Evolutionary conservation across 2,329 filamentous ascomycete species (phyloP), one percentile per base, ranked within the genome.

Genomic region (Trematosphaeria pertusa): DNA sequence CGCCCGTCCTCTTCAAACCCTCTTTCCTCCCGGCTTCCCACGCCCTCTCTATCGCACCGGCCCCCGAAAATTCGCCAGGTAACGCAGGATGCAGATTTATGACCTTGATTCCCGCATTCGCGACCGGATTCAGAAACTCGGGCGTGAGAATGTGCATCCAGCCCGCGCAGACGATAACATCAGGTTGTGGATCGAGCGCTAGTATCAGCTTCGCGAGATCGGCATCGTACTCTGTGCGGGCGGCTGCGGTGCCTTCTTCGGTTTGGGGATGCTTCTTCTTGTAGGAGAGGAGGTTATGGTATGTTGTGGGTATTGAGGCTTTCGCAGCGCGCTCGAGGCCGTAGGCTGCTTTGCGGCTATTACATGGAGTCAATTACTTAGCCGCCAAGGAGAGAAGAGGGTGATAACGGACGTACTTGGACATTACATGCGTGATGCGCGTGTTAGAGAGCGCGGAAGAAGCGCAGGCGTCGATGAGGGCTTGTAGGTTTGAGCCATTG

Each of bases 101-200:
- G 34, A 93, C 85, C 18, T 79, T 81, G 26, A 93, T 78, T 0
- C 80, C 81, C 0, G 78, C 82, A 10, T 70, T 74, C 24, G 82
- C 79, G 6, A 96, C 66, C 2, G 89, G 88, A 7, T 81, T 78
- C 37, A 96, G 75, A 67, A 95, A 94, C 1, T 78, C 75, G 2
- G 78, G 76, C 0, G 85, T 86, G 37, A 95, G 81, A 46, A 95
- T 87, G 69, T 94, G 87, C 90, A 95, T 95, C 81, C 89, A 95
- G 2, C 91, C 91, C 1, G 70, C 87, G 57, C 91, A 88, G 7
- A 94, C 87, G 37, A 96, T 84, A 43, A 96, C 72, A 43, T 92
- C 83, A 0, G 91, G 90, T 1, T 49, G 51, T 0, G 63, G 62
- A 46, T 73, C 73, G 53, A 87, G 81, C 4, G 73, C 69, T 18